Evolutionary conservation across 345 rosid genomes (phyloP).

Genomic region (Lumnitzera racemosa): DNA sequence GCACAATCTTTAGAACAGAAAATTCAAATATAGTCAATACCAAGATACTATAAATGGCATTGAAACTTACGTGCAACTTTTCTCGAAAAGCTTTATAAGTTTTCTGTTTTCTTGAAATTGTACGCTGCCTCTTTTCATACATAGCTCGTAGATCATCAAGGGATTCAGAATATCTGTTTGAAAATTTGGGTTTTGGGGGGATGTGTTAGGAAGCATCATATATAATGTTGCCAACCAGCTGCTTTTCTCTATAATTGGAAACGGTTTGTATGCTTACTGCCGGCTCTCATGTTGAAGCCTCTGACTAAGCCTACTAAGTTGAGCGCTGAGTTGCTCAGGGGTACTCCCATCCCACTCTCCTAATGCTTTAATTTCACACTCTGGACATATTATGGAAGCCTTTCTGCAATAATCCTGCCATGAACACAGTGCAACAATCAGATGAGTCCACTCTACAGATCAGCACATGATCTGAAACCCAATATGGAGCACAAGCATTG

Average conservation of each 20-base stretch:
- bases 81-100: conserved; percentile 44
- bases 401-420: conserved; percentile 67
- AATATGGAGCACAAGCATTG: too few relatives aligned
- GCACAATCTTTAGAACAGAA: too few relatives aligned
- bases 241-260: neutral
- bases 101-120: conserved; percentile 52
- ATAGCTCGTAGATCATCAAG: conserved; percentile 73
- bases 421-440: neutral
- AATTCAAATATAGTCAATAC: too few relatives aligned
- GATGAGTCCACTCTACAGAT: neutral
- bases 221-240: neutral
- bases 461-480: neutral
- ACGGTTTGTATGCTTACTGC: conserved; percentile 35
- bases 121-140: conserved; percentile 50
- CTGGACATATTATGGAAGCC: conserved; percentile 95
- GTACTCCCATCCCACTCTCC: conserved; percentile 73
- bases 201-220: conserved; percentile 4
- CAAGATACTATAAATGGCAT: neutral
- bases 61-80: conserved; percentile 47
- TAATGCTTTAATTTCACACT: conserved; percentile 70
- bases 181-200: neutral
- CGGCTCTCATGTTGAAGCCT: conserved; percentile 72
- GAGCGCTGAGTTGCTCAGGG: conserved; percentile 83
- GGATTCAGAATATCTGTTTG: conserved; percentile 75
- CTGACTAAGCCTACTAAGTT: conserved; percentile 49